Evolutionary conservation across 2,329 filamentous ascomycete species (phyloP).

Genomic region (Harringtonia aguacate): DNA sequence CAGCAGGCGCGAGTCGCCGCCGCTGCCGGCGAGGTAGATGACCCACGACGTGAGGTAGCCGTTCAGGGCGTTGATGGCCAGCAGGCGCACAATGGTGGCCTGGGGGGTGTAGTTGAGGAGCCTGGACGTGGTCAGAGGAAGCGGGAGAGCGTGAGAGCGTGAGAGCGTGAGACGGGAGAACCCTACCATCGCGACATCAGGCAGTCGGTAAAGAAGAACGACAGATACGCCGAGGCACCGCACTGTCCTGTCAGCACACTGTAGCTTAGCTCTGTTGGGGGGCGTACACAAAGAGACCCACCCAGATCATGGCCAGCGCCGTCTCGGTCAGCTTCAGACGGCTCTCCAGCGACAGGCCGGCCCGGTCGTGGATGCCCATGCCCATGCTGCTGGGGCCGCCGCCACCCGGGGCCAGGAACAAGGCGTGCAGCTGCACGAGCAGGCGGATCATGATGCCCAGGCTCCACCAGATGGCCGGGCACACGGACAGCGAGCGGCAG

Average conservation of each 20-base stretch:
- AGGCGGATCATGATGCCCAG: constrained; percentile 58
- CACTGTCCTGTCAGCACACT: constrained; percentile 38
- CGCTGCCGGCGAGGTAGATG: constrained; percentile 59
- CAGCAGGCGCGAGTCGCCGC: constrained; percentile 58
- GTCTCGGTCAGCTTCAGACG: constrained; percentile 55
- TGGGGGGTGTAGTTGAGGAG: constrained; percentile 75
- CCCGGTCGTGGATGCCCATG: constrained; percentile 1
- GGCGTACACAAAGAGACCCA: constrained; percentile 17
- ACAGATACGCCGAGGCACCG: constrained; percentile 65
- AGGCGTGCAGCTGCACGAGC: constrained; percentile 47
- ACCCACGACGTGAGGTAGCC: constrained; percentile 65
- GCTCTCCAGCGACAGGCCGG: constrained; percentile 24
- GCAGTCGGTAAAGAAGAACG: constrained; percentile 76
- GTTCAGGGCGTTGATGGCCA: constrained; percentile 64
- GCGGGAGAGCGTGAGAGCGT: neutral
- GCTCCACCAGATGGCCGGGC: constrained; percentile 63
- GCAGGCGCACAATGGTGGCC: constrained; percentile 69
- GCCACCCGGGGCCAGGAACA: constrained; percentile 5
- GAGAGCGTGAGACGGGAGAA: neutral
- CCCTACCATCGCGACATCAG: constrained; percentile 70
- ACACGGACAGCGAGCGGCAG: constrained; percentile 60
- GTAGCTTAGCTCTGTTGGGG: neutral
- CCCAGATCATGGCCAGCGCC: constrained; percentile 63
- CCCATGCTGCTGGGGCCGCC: constrained; percentile 1
- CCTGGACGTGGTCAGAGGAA: constrained; percentile 32